phyloP scores from a whole-genome alignment of 768 basidiomycete genomes.

The Lepiota venenata region DNA sequence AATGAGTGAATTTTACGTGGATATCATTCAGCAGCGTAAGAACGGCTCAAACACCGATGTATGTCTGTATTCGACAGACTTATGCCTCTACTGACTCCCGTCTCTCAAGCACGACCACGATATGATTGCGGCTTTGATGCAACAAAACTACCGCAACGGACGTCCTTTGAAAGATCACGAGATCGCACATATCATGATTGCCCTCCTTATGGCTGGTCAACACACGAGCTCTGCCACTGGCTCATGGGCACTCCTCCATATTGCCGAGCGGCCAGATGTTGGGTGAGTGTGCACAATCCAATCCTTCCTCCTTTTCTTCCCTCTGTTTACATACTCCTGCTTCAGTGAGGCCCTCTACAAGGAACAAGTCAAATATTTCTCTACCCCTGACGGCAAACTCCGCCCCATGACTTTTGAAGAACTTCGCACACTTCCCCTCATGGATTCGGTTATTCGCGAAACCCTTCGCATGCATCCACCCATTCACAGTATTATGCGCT shows the following conservation, averaged over 20 bases:
- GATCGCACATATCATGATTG: constrained; percentile 98
- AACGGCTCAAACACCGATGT: constrained; percentile 40
- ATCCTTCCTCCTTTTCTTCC: neutral
- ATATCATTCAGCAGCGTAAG: constrained; percentile 76
- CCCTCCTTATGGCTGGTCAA: constrained; percentile 98
- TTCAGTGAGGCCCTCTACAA: constrained; percentile 77
- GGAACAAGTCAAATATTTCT: constrained; percentile 85
- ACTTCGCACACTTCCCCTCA: constrained; percentile 73
- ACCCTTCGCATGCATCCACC: constrained; percentile 93
- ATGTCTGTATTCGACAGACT: constrained; percentile 11
- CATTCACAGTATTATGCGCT: constrained; percentile 93
- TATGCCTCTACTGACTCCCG: constrained; percentile 1
- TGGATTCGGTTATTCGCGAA: constrained; percentile 91
- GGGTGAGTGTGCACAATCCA: constrained; percentile 50
- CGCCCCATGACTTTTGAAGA: constrained; percentile 84
- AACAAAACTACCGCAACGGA: constrained; percentile 84
- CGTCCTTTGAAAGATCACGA: constrained; percentile 78
- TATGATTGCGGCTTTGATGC: constrained; percentile 87
- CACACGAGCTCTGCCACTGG: constrained; percentile 94
- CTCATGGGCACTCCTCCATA: constrained; percentile 86
- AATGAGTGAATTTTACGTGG: constrained; percentile 91
- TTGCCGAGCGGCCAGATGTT: constrained; percentile 72
- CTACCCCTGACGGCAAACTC: constrained; percentile 75
- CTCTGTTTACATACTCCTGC: constrained; percentile 2
- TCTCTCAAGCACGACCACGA: constrained; percentile 67